These are phyloP conservation scores for Ceratocystis lukuohia DNA, from an alignment of 2,329 filamentous ascomycete genomes.

Conservation along the genomic window DNA sequence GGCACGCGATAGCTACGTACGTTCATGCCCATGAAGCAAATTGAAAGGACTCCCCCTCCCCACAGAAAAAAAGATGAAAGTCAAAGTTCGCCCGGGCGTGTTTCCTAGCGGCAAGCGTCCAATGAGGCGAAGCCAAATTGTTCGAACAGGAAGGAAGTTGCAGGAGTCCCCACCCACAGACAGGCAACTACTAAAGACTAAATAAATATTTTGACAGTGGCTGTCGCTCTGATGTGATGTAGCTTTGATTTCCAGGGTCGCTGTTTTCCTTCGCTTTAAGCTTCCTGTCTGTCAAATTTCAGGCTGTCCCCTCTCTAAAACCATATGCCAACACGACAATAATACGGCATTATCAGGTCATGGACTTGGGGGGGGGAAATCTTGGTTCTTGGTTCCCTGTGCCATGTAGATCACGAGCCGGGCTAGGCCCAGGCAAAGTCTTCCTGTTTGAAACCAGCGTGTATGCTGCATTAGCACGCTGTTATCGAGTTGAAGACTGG, in stretches of 20 bases:
- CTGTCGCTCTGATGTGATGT: not conserved
- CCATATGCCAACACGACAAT: not conserved
- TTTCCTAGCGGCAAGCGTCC: not conserved
- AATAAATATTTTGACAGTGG: not conserved
- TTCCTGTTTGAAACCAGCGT: not conserved
- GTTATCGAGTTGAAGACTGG: not conserved
- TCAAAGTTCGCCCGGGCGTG: not conserved
- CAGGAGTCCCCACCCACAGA: not conserved
- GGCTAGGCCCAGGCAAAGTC: not conserved
- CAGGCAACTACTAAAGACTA: not conserved
- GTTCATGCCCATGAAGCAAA: too few species aligned
- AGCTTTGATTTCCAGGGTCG: too few species aligned
- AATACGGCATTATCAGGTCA: not conserved
- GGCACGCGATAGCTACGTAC: too few species aligned
- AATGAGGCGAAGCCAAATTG: slow-evolving; percentile 1
- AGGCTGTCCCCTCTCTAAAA: not conserved
- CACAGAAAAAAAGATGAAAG: too few species aligned
- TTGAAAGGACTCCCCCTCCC: too few species aligned
- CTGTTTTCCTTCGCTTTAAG: too few species aligned
- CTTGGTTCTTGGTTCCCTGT: not conserved
- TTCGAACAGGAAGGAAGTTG: not conserved
- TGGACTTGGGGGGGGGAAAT: not conserved
- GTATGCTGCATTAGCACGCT: not conserved
- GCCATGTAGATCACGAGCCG: not conserved
- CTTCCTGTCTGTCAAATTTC: not conserved